These are phyloP conservation scores for Rhytidiadelphus loreus DNA, from an alignment of 225 moss, liverwort and hornwort species.

Conservation along the genomic window DNA sequence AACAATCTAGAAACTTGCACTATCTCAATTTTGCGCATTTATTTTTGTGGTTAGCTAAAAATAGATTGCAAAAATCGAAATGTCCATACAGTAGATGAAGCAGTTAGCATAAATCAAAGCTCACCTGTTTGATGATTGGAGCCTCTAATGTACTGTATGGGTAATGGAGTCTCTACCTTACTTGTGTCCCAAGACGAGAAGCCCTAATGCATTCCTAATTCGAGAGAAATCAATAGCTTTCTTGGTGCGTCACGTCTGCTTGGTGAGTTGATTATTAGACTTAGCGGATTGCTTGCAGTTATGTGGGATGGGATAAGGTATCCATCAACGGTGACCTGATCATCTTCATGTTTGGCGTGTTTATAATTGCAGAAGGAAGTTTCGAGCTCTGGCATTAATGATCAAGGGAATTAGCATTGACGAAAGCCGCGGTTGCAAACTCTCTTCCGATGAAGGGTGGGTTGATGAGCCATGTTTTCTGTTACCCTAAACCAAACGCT, in stretches of 20 bases:
- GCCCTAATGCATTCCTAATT: background rate
- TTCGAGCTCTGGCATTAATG: background rate
- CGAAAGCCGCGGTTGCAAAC: background rate
- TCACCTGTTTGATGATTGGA: background rate
- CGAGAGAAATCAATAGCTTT: background rate
- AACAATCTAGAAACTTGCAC: background rate
- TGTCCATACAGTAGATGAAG: background rate
- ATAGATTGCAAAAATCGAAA: background rate
- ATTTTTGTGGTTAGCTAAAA: background rate
- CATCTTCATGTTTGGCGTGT: background rate
- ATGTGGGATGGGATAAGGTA: background rate
- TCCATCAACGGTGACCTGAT: background rate
- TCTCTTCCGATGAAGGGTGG: constrained; percentile 32
- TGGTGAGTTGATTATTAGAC: background rate
- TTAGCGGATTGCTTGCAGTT: background rate
- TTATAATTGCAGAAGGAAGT: background rate
- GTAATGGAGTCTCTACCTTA: background rate
- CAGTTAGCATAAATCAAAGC: background rate
- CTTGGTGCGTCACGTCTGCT: background rate
- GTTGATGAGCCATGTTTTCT: constrained; percentile 14
- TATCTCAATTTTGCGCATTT: background rate
- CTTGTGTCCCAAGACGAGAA: background rate
- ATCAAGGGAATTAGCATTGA: background rate
- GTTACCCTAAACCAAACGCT: background rate
- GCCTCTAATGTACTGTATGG: background rate